phyloP scores from a whole-genome alignment of 1,139 yeast species.

The Pichia sp. region DNA sequence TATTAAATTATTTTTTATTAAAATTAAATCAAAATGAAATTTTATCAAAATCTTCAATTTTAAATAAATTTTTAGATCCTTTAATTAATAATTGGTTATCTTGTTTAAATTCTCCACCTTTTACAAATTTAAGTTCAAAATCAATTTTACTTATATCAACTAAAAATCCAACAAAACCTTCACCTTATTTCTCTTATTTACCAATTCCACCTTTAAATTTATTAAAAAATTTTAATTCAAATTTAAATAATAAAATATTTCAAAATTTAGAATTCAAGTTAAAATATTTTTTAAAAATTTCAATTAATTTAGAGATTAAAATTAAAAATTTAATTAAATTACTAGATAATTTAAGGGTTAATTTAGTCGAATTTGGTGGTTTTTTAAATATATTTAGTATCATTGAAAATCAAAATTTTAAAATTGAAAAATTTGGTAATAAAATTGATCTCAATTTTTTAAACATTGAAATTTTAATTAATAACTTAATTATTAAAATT shows the following conservation, averaged over 20 bases:
- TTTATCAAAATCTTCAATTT: slow-evolving; percentile 20
- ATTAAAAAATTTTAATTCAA: slow-evolving; percentile 23
- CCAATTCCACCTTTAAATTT: slow-evolving; percentile 29
- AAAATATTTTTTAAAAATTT: slow-evolving; percentile 12
- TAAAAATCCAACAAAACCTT: slow-evolving; percentile 27
- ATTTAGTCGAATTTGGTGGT: slow-evolving; percentile 32
- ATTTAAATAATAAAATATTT: slow-evolving; percentile 20
- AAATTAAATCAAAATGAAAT: slow-evolving; percentile 18
- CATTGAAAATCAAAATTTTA: slow-evolving; percentile 25
- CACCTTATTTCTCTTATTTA: slow-evolving; percentile 29
- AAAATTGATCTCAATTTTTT: slow-evolving; percentile 31
- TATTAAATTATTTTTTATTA: slow-evolving; percentile 26
- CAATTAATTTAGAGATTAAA: slow-evolving; percentile 20
- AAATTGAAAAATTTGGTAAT: slow-evolving; percentile 32
- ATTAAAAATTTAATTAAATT: slow-evolving; percentile 22
- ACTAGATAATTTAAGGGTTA: slow-evolving; percentile 22
- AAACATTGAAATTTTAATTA: slow-evolving; percentile 29
- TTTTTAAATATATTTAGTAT: slow-evolving; percentile 31
- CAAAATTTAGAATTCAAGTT: slow-evolving; percentile 23
- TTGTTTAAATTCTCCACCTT: slow-evolving; percentile 25
- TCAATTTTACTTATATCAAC: slow-evolving; percentile 28
- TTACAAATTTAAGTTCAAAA: slow-evolving; percentile 28
- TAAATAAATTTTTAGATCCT: slow-evolving; percentile 27
- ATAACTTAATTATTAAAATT: slow-evolving; percentile 25
- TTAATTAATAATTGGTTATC: slow-evolving; percentile 25